Conservation (phyloP, 225 moss, liverwort and hornwort genomes). For the Antitrichia curtipendula region DNA sequence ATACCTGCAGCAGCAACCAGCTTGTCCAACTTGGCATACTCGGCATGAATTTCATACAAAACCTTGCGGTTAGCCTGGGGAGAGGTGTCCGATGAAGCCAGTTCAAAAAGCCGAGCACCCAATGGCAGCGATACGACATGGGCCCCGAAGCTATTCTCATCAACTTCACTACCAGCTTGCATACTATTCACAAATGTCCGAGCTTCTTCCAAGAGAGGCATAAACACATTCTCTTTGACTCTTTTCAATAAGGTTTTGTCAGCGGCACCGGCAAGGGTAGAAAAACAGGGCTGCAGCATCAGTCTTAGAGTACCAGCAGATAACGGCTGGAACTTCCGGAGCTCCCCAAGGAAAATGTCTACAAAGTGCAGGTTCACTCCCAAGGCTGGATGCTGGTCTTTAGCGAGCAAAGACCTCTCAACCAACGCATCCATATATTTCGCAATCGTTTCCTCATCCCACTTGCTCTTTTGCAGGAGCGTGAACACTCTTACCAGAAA, state of each 20-base stretch:
- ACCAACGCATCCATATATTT: slow-evolving; percentile 73
- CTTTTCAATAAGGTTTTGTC: slow-evolving; percentile 69
- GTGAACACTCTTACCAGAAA: slow-evolving; percentile 61
- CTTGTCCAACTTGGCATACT: slow-evolving; percentile 68
- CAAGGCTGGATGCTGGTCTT: slow-evolving; percentile 60
- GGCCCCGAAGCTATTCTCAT: slow-evolving; percentile 38
- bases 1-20: slow-evolving; percentile 41
- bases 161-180: slow-evolving; percentile 16
- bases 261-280: slow-evolving; percentile 31
- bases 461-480: slow-evolving; percentile 57
- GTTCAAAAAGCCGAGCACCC: slow-evolving; percentile 63
- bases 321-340: slow-evolving; percentile 64
- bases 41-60: slow-evolving; percentile 69
- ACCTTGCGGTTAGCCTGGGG: slow-evolving; percentile 70
- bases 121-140: slow-evolving; percentile 42
- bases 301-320: slow-evolving; percentile 49
- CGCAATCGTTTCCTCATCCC: slow-evolving; percentile 49
- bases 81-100: slow-evolving; percentile 58
- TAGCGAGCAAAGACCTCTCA: slow-evolving; percentile 67
- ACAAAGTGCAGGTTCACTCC: slow-evolving; percentile 80
- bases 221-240: slow-evolving; percentile 61
- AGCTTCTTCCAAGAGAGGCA: slow-evolving; percentile 64
- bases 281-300: slow-evolving; percentile 67
- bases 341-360: slow-evolving; percentile 71
- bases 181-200: slow-evolving; percentile 13